These are phyloP conservation scores for Bondarzewia mesenterica DNA, from an alignment of 1,284 basidiomycete species.

Conservation along the genomic window DNA sequence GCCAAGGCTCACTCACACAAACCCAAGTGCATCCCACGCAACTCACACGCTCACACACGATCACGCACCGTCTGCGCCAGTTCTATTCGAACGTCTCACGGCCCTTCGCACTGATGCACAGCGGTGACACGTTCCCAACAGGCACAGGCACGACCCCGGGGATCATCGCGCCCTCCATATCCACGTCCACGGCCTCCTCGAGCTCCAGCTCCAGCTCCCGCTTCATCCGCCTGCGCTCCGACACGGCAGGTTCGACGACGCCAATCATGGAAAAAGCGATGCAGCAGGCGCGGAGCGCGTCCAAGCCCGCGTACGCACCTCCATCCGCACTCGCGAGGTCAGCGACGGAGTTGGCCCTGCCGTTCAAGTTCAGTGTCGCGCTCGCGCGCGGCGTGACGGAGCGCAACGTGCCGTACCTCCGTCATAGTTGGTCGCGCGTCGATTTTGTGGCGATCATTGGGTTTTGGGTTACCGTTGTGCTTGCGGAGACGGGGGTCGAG, in stretches of 20 bases:
- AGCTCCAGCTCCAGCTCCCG: slow-evolving; percentile 3
- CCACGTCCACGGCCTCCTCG: slow-evolving; percentile 7
- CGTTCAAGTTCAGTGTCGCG: slow-evolving; percentile 58
- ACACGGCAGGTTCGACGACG: slow-evolving; percentile 23
- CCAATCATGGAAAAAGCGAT: slow-evolving; percentile 25
- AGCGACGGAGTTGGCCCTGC: slow-evolving; percentile 44
- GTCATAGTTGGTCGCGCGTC: slow-evolving; percentile 92
- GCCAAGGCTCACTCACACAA: slow-evolving; percentile 25
- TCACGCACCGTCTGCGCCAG: slow-evolving; percentile 25
- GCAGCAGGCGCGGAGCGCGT: slow-evolving; percentile 17
- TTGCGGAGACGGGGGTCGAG: slow-evolving; percentile 66
- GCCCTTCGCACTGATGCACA: slow-evolving; percentile 34
- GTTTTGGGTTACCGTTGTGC: slow-evolving; percentile 77
- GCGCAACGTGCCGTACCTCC: slow-evolving; percentile 75
- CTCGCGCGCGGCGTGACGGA: slow-evolving; percentile 44
- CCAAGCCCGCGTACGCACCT: slow-evolving; percentile 27
- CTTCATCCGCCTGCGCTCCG: slow-evolving; percentile 17
- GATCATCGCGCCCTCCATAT: neutral
- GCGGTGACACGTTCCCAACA: slow-evolving; percentile 11
- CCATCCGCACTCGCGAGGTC: slow-evolving; percentile 27
- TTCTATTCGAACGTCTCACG: slow-evolving; percentile 31
- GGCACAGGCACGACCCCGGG: slow-evolving; percentile 5
- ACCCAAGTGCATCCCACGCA: slow-evolving; percentile 25
- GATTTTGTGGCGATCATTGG: slow-evolving; percentile 80
- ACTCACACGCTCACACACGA: slow-evolving; percentile 13